These are phyloP conservation scores for Paramecium sexaurelia DNA, from an alignment of 73 alveolate species.

Conservation along the genomic window DNA sequence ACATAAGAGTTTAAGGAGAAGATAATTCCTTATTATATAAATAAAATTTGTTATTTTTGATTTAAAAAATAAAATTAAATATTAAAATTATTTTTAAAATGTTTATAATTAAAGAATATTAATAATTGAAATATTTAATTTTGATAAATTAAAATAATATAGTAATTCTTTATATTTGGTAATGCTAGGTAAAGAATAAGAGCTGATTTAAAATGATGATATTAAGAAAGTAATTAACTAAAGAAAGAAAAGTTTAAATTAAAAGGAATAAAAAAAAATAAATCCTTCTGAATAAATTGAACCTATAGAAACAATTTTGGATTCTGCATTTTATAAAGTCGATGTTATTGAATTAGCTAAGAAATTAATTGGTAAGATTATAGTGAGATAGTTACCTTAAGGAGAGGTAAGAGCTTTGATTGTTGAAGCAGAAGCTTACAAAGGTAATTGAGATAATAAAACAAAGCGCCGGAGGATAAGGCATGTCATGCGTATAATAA, in stretches of 20 bases:
- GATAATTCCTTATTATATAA: no score
- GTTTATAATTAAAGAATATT: no score
- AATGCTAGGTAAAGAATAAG: no score
- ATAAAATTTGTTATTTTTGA: no score
- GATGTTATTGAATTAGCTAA: slow-evolving; percentile 10
- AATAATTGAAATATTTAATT: no score
- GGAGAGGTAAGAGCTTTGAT: slow-evolving; percentile 54
- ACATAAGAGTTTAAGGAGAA: no score
- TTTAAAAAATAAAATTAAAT: no score
- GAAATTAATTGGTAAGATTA: background rate
- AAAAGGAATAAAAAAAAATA: background rate
- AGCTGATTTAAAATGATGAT: no score
- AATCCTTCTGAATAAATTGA: background rate
- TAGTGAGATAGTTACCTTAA: slow-evolving; percentile 6
- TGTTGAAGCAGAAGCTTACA: slow-evolving; percentile 66
- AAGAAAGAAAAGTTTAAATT: background rate
- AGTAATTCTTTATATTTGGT: no score
- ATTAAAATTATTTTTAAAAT: no score
- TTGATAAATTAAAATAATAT: no score
- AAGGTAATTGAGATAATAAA: background rate
- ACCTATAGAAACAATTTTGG: background rate
- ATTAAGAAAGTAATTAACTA: no score
- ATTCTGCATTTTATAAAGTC: background rate
- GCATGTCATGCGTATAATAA: slow-evolving; percentile 68
- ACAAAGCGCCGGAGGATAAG: slow-evolving; percentile 64